These are phyloP conservation scores for Durio zibethinus DNA, from an alignment of 345 rosid genomes.

Conservation along the genomic window DNA sequence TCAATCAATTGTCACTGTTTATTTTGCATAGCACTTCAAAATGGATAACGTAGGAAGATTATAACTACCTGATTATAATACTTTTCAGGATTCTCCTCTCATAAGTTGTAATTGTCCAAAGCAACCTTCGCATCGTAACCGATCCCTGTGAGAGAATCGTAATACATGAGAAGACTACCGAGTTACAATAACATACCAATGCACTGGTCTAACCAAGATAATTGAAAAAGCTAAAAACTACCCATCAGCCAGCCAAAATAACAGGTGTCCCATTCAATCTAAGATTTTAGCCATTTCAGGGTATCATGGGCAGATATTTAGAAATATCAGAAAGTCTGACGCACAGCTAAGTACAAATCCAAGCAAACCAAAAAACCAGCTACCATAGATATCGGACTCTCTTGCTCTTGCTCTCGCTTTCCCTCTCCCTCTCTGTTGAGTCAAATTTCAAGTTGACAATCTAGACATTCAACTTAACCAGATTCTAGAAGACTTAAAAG, in stretches of 20 bases:
- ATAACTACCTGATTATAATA: slow-evolving; percentile 69
- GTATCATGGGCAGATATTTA: not conserved
- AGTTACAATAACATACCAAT: not conserved
- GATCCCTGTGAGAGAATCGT: slow-evolving; percentile 43
- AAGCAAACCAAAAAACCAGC: not conserved
- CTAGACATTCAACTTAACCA: slow-evolving; percentile 1
- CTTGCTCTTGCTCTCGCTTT: not conserved
- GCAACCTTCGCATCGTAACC: slow-evolving; percentile 97
- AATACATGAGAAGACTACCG: not conserved
- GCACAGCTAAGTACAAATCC: not conserved
- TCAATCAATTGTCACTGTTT: not conserved
- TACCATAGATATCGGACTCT: not conserved
- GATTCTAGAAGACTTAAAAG: slow-evolving; percentile 3
- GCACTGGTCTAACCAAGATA: not conserved
- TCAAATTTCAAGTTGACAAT: not conserved
- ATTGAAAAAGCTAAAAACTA: not conserved
- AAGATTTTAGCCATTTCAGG: not conserved
- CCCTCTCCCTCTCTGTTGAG: not conserved
- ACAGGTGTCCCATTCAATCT: not conserved
- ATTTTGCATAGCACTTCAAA: slow-evolving; percentile 11
- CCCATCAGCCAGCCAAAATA: not conserved
- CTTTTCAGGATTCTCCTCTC: slow-evolving; percentile 84
- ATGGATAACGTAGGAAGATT: not conserved
- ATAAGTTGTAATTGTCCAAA: slow-evolving; percentile 73
- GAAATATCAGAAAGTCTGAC: not conserved